These are phyloP conservation scores for Plenodomus biglobosus DNA, from an alignment of 2,329 filamentous ascomycete genomes.

Conservation along the genomic window DNA sequence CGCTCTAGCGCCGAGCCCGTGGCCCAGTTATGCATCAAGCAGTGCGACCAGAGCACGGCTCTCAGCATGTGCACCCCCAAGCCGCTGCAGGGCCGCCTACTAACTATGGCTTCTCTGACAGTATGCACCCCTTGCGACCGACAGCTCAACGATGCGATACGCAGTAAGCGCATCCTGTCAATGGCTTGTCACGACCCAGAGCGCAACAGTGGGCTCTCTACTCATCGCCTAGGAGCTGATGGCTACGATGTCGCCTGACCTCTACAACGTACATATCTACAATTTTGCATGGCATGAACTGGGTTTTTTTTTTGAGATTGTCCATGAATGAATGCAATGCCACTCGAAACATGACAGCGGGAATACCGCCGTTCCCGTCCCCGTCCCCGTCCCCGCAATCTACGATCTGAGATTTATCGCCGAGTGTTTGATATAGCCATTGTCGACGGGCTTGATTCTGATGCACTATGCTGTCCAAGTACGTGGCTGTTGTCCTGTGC, in stretches of 20 bases:
- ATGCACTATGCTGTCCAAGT: no score
- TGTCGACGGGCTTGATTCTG: no score
- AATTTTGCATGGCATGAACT: no score
- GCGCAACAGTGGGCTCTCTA: no score
- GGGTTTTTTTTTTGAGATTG: neutral
- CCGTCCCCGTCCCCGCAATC: neutral
- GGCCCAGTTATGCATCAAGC: neutral
- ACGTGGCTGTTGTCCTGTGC: neutral
- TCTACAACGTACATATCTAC: no score
- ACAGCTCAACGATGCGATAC: neutral
- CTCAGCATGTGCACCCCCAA: constrained; percentile 8
- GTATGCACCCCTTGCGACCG: neutral
- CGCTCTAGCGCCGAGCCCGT: constrained; percentile 5
- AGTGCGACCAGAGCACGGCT: constrained; percentile 6
- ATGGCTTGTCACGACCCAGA: neutral
- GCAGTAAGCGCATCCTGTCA: neutral
- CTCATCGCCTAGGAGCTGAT: no score
- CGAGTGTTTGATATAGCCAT: no score
- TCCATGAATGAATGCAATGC: neutral
- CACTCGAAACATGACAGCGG: constrained; percentile 15
- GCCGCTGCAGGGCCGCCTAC: neutral
- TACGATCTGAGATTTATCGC: no score
- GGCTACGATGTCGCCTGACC: no score
- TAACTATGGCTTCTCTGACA: neutral
- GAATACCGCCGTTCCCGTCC: neutral